Evolutionary conservation across 2,329 filamentous ascomycete genomes (phyloP), one percentile per base, ranked within the genome.

Genomic region (Talaromyces sp.): DNA sequence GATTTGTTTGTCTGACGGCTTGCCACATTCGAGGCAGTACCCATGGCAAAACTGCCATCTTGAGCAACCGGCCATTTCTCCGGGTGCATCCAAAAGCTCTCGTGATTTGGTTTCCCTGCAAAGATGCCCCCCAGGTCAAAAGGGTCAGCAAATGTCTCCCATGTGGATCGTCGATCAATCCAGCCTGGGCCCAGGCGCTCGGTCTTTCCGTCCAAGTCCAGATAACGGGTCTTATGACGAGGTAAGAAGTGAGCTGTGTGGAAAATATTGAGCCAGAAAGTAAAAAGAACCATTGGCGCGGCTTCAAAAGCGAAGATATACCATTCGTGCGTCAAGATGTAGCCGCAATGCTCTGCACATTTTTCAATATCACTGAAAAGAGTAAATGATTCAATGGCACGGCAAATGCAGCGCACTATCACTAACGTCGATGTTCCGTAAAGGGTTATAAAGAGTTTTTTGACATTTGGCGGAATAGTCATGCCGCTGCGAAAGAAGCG

Each of bases 221-320:
- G 66, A 62, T 72, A 74, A 3, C 63, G 64, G 1, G 56, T 66
- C 27, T 67, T 67, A 24, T 70, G 55, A 12, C 59, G 59, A 5
- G 73, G 72, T 27, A 76, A 61, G 52, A 65, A 66, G 32, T 66
- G 65, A n/a, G 72, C 73, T 6, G 72, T 73, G 59, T 75, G 74
- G 29, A 75, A 62, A n/a, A 73, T 14, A 26, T 73, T 74, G 9
- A 75, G 62, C 71, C 70, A 75, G 26, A 65, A 69, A 1, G 70
- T 72, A 27, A 70, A 75, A 1, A 75, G 55, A 14, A 73, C 62
- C 68, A 75, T 74, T 0, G 70, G 70, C 0, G 70, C 72, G 1
- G 69, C 69, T 57, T 76, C 74, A 57, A 75, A 74, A 12, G 64
- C 69, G 59, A 71, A 75, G 8, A 76, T 60, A 31, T 70, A 75